Percentiles rank a stretch among this genome's conserved stretches.
Conservation (phyloP, 441 rosid genomes). For the Eutrema salsugineum region DNA sequence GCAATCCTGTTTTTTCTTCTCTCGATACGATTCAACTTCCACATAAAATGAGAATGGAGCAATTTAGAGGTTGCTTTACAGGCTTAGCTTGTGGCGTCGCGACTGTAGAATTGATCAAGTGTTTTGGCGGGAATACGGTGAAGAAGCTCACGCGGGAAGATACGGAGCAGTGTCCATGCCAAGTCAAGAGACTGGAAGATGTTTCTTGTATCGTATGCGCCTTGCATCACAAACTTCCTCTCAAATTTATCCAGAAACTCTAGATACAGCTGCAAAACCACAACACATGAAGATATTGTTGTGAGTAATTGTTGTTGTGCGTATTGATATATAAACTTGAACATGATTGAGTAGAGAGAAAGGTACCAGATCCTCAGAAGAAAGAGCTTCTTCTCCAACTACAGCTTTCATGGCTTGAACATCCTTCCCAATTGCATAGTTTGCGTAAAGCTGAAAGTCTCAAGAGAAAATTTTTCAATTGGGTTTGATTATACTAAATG, state of each 20-base stretch:
- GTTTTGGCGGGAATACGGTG: conserved; percentile 99
- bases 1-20: conserved; percentile 19
- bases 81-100: conserved; percentile 49
- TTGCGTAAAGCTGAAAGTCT: conserved; percentile 77
- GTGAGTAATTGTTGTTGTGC: neutral
- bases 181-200: conserved; percentile 96
- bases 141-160: conserved; percentile 98
- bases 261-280: conserved; percentile 70
- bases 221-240: conserved; percentile 95
- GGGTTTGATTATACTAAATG: neutral
- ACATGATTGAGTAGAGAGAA: conserved; percentile 15
- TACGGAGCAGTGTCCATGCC: conserved; percentile 98
- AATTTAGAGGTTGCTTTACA: neutral
- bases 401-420: conserved; percentile 99
- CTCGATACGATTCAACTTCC: neutral
- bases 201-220: conserved; percentile 97
- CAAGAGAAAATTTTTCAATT: neutral
- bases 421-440: conserved; percentile 99
- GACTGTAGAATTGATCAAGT: conserved; percentile 87
- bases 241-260: conserved; percentile 98
- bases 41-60: conserved; percentile 16
- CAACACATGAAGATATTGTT: neutral
- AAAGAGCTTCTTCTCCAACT: conserved; percentile 99
- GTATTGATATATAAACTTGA: neutral
- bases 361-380: conserved; percentile 94